Base-by-base conservation (phyloP, 169 alveolate species). In the Cryptosporidium viatorum region DNA sequence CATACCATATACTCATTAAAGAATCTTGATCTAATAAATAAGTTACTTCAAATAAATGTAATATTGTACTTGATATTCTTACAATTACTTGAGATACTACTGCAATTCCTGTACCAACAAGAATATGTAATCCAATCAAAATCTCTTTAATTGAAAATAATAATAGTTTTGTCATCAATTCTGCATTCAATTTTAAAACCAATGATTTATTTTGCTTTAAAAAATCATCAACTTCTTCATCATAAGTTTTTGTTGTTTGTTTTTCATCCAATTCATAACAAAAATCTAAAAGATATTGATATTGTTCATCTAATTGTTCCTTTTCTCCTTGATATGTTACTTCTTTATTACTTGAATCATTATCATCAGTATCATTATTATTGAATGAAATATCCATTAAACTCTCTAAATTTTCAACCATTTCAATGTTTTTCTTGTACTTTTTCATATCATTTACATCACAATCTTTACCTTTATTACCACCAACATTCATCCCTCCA, bases 121-220 rank as follows among this genome's bases (percentile, higher is more conserved):
- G 55, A 23, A 59, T 73, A 52, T 73, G 70, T 58, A 73, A 16
- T 33, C 86, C 86, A 12, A 73, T 16, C 31, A 73, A 9, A 37
- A 73, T 73, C 65, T 73, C 86, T 37, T 73, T 73, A 23, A 73
- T 73, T 9, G 71, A 73, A 33, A 73, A 73, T 8, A 73, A 73
- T n/a, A 73, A 51, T 31, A 73, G 9, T 58, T 73, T 73, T 7
- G 71, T 52, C 86, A 73, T 73, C 16, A 73, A 58, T 21, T 52
- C 71, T 21, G 86, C 86, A 55, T 52, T 73, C 4, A 43, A 73
- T 73, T 37, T 73, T 59, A 73, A 58, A 2, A 70, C 65, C 26
- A 70, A 50, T 43, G 84, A 70, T n/a, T 70, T 70, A 18, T 70
- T 70, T 10, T 70, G 43, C 9, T 51, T 50, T 26, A 70, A 26